Base-by-base conservation (phyloP, 192 early-diverging fungal species). In the Gonapodya prolifera region DNA sequence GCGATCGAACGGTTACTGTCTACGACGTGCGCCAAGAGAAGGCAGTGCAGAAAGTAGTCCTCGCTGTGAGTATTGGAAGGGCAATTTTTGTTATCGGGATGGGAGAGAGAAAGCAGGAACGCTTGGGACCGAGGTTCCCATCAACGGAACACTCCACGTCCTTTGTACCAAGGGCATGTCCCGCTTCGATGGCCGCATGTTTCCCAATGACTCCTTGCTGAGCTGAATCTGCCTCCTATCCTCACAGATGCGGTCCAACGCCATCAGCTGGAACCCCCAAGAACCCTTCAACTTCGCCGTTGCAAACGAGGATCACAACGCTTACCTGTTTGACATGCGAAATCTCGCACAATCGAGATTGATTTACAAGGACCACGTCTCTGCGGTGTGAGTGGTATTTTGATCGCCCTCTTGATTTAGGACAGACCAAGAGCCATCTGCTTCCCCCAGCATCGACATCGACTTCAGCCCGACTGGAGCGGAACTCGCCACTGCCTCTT, bases 201-300 rank as follows among this genome's bases (percentile, higher is more conserved):
- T 31, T 18, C 30, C 18, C 30, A 45, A 30, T 76, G 32, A 1
- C 70, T 71, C 32, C 36, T 1, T 79, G 23, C 74, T 17, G 0
- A 36, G 28, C 28, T 18, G 69, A 18, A 76, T 74, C 0, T 78
- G 16, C 69, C 30, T 83, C 17, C n/a, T 2, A 75, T 31, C n/a
- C 75, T 2, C 23, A 23, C 79, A 90, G 77, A 87, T 96, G 86
- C 90, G 89, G 76, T 94, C 95, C 31, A 99, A 99, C 82, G 94
- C 98, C 8, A 94, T 99, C 70, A 85, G 94, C 23, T 99, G 98
- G 98, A 99, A 99, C 82, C 98, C 98, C 1, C 98, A 98, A 95
- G 95, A 98, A 81, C 95, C 98, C 1, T 96, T 93, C 83, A 95
- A 91, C 79, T 98, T 99, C 85, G 89, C 96, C 34, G 87, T 87